phyloP scores from a whole-genome alignment of 352 stramenopile species.

The Globisporangium ultimum region DNA sequence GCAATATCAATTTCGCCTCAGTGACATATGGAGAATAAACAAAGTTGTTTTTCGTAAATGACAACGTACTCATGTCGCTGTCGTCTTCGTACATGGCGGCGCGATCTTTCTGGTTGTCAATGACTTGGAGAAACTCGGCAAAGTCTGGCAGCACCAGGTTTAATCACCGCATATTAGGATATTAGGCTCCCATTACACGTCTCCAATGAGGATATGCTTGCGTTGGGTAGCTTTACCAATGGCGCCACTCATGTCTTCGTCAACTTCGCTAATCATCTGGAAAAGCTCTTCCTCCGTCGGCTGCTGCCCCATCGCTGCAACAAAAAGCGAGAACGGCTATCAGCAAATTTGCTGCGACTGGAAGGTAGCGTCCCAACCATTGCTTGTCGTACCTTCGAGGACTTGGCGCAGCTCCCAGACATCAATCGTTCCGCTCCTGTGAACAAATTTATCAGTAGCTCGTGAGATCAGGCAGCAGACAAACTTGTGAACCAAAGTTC shows the following conservation, averaged over 20 bases:
- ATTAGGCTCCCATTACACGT: background rate
- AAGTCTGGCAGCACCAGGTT: conserved; percentile 75
- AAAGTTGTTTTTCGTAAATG: no score
- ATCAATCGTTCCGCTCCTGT: conserved; percentile 93
- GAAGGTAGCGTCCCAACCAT: background rate
- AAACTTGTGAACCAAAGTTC: background rate
- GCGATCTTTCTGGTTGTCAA: conserved; percentile 97
- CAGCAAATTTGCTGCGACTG: background rate
- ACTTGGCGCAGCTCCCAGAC: conserved; percentile 92
- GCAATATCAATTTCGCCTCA: no score
- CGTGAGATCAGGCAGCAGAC: no score
- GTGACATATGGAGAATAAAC: no score
- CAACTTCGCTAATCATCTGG: conserved; percentile 93
- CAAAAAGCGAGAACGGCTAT: no score
- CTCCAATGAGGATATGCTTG: no score
- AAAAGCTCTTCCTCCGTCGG: conserved; percentile 98
- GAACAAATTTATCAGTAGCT: background rate
- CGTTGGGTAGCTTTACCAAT: conserved; percentile 54
- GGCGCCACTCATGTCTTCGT: conserved; percentile 92
- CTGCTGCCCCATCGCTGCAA: conserved; percentile 93
- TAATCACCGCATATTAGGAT: background rate
- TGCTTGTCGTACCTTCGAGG: conserved; percentile 75
- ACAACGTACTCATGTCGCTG: conserved; percentile 91
- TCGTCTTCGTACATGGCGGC: conserved; percentile 95
- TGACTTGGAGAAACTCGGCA: conserved; percentile 97